Conservation (phyloP, 371 early-diverging fungal genomes). For the Actinomortierella wolfii region DNA sequence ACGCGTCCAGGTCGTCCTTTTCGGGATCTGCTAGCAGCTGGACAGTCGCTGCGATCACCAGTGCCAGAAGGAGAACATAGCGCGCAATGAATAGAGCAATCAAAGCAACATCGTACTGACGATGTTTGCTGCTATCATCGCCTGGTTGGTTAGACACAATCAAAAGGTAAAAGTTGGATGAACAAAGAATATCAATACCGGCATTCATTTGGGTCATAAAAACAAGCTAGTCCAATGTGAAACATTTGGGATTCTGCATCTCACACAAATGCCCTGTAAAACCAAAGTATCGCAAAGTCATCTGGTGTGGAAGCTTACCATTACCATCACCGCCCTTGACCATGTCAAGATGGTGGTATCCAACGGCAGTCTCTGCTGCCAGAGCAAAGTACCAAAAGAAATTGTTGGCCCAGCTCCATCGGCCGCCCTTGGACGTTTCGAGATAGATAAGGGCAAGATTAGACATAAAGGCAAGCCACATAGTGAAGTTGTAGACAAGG, state of each 20-base stretch:
- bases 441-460: conserved; percentile 28
- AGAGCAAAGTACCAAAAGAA: conserved; percentile 38
- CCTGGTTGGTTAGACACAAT: background rate
- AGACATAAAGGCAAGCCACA: conserved; percentile 14
- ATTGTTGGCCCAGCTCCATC: conserved; percentile 45
- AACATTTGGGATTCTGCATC: too few relatives aligned
- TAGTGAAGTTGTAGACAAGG: conserved; percentile 28
- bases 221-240: too few relatives aligned
- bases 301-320: background rate
- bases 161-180: background rate
- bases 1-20: conserved; percentile 28
- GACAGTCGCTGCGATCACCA: conserved; percentile 19
- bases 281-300: background rate
- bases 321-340: conserved; percentile 4
- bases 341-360: conserved; percentile 14
- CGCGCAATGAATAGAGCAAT: conserved; percentile 15
- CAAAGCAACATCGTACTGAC: conserved; percentile 9
- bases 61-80: conserved; percentile 11
- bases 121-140: background rate
- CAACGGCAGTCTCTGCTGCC: conserved; percentile 29
- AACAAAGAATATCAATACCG: conserved; percentile 2
- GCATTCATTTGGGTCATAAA: background rate
- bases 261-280: background rate
- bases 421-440: conserved; percentile 22
- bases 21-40: conserved; percentile 17